Evolutionary conservation across 2,329 filamentous ascomycete species (phyloP).

Genomic region (Talaromyces sp.): DNA sequence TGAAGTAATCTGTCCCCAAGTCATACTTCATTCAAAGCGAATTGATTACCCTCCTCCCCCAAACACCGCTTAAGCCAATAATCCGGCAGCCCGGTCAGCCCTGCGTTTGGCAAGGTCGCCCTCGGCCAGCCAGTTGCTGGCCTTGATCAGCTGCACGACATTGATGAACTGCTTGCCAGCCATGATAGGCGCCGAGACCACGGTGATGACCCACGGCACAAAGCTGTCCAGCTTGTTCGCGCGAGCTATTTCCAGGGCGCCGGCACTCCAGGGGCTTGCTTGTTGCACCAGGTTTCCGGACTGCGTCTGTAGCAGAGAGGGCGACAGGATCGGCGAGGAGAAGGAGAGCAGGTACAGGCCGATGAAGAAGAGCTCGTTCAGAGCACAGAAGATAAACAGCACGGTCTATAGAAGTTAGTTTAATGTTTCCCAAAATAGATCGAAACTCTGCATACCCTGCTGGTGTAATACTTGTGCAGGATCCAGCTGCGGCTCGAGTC

Average conservation of each 20-base stretch:
- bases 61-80: constrained; percentile 2
- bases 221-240: constrained; percentile 87
- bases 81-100: constrained; percentile 36
- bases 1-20: neutral
- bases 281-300: constrained; percentile 53
- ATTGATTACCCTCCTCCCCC: neutral
- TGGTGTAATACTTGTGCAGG: constrained; percentile 93
- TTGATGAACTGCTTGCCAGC: constrained; percentile 89
- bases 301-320: constrained; percentile 66
- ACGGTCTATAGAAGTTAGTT: constrained; percentile 58
- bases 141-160: constrained; percentile 87
- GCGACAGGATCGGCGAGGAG: constrained; percentile 82
- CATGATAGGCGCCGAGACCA: constrained; percentile 82
- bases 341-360: constrained; percentile 96
- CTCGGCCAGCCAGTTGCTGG: constrained; percentile 85
- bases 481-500: constrained; percentile 83
- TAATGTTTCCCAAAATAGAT: neutral
- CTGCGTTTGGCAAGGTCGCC: constrained; percentile 69
- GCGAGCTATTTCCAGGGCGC: constrained; percentile 83
- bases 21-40: neutral
- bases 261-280: constrained; percentile 82
- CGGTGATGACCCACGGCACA: constrained; percentile 73
- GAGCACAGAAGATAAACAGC: constrained; percentile 79
- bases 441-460: constrained; percentile 61
- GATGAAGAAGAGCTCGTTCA: constrained; percentile 98